Base-by-base conservation (phyloP, 1,139 yeast species). In the Lodderomyces oxycetoniae region DNA sequence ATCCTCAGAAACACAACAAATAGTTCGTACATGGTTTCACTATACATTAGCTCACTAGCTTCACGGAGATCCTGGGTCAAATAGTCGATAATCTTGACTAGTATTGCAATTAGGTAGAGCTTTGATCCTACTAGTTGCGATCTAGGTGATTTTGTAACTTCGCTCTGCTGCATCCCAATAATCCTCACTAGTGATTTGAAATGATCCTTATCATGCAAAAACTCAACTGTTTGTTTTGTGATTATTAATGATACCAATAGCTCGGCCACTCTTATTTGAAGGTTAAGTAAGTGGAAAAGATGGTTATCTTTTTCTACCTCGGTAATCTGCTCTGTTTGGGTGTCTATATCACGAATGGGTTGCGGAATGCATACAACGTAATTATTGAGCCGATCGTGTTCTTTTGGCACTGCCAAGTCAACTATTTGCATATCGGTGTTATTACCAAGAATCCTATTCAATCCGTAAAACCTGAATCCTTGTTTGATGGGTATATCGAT, bases 371-470 rank as follows among this genome's bases (percentile, higher is more conserved):
- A 40, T 1, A 64, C 49, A 17, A 59, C 44, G 17, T 53, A 47
- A 33, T 53, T 53, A 30, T 55, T 48, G 17, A 63, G 40, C 14
- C 44, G 31, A 34, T 56, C 57, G 30, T 49, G 51, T 0, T 50
- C 46, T 4, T 35, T 32, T 0, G 72, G 72, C 4, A 66, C 50
- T 8, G 59, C 53, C 9, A 53, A 44, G 34, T 62, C 62, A 22
- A 68, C 45, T 31, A 57, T 59, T 1, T 40, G 39, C 26, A 63
- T 56, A 46, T 67, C 75, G 3, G 43, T 39, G 43, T 74, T 76
- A 41, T 73, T 73, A 0, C 85, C 85, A 21, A 75, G 40, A 2
- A 64, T 43, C 41, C 81, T 49, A 47, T 74, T 77, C 35, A 79
- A 54, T 0, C 86, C 83, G 45, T 60, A 71, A 31, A 70, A 60